Percentiles rank a stretch among this genome's conserved stretches.
Conservation (phyloP, 2,329 filamentous ascomycete species). For the Aspergillus costaricaensis region DNA sequence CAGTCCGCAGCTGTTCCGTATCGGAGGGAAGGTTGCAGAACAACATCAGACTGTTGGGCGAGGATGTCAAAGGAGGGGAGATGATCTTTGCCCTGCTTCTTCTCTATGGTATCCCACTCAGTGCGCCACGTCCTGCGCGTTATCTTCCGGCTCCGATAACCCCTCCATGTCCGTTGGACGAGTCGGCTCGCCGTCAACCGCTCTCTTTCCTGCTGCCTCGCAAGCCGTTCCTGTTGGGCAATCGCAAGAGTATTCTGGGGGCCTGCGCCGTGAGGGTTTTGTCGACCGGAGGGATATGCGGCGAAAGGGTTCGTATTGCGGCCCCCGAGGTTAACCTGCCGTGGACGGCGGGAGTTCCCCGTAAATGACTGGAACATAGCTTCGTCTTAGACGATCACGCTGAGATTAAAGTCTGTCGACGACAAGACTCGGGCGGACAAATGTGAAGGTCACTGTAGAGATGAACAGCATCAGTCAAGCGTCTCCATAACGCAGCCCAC, state of each 20-base stretch:
- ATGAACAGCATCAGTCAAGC: constrained; percentile 17
- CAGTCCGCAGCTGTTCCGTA: constrained; percentile 42
- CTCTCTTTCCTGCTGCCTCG: constrained; percentile 78
- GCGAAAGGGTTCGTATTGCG: constrained; percentile 79
- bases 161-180: constrained; percentile 83
- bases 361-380: constrained; percentile 91
- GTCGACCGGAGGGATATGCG: constrained; percentile 59
- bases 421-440: constrained; percentile 7
- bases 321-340: constrained; percentile 93
- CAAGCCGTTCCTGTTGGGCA: constrained; percentile 81
- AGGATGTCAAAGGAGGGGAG: constrained; percentile 31
- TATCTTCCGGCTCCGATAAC: constrained; percentile 63
- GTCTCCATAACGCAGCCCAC: constrained; percentile 25
- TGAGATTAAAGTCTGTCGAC: constrained; percentile 10
- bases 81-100: constrained; percentile 34
- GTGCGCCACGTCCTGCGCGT: constrained; percentile 61
- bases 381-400: constrained; percentile 14
- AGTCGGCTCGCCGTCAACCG: constrained; percentile 70
- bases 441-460: constrained; percentile 14
- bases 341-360: constrained; percentile 77
- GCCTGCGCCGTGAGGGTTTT: constrained; percentile 58
- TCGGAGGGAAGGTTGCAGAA: constrained; percentile 47
- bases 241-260: constrained; percentile 77
- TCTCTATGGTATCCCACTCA: constrained; percentile 65
- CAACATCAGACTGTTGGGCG: constrained; percentile 47